phyloP scores from a whole-genome alignment of 2,329 filamentous ascomycete species.

The Alternaria ventricosa region DNA sequence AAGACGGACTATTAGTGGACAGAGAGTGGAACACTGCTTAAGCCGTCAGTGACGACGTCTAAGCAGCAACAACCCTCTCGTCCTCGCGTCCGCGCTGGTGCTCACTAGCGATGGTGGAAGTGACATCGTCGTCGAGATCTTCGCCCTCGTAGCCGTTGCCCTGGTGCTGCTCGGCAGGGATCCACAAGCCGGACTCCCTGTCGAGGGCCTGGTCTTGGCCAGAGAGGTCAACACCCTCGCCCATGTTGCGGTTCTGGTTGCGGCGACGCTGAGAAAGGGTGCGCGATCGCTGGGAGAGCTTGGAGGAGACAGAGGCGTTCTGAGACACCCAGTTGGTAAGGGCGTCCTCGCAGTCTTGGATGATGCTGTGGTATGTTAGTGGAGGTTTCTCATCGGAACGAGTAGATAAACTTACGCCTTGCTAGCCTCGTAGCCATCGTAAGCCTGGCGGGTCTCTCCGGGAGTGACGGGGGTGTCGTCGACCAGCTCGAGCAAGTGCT shows the following conservation, averaged over 20 bases:
- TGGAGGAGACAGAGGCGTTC: conserved; percentile 86
- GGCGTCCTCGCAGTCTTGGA: conserved; percentile 97
- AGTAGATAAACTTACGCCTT: conserved; percentile 66
- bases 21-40: conserved; percentile 25
- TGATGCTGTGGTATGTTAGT: conserved; percentile 67
- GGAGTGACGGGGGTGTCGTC: conserved; percentile 97
- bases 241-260: conserved; percentile 68
- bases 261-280: conserved; percentile 82
- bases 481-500: conserved; percentile 95
- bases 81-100: conserved; percentile 55
- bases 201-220: conserved; percentile 82
- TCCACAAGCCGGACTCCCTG: conserved; percentile 80
- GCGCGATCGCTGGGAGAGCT: conserved; percentile 85
- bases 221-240: conserved; percentile 80
- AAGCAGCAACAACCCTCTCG: conserved; percentile 49
- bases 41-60: conserved; percentile 26
- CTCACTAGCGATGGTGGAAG: conserved; percentile 50
- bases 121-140: conserved; percentile 63
- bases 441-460: conserved; percentile 92
- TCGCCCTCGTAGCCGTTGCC: conserved; percentile 69
- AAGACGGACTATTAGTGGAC: conserved; percentile 34
- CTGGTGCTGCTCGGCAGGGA: conserved; percentile 73
- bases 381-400: not conserved
- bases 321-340: conserved; percentile 96
- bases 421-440: conserved; percentile 97